Evolutionary conservation across 2,329 filamentous ascomycete species (phyloP).

Genomic region (Penicillium digitatum): DNA sequence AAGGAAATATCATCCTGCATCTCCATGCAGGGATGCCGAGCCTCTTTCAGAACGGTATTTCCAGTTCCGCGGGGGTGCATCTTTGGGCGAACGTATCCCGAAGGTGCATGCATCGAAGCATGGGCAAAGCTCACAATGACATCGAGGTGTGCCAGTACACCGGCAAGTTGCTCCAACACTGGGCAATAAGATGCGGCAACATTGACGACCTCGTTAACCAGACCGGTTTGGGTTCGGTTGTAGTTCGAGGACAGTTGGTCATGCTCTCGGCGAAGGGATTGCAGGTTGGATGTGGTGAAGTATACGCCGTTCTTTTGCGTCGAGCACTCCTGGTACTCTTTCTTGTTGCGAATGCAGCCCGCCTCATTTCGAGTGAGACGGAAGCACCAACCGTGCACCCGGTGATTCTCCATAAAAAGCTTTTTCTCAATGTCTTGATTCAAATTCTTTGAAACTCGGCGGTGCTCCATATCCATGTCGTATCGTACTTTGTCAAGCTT

Average conservation of each 20-base stretch:
- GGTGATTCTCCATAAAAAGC: slow-evolving; percentile 94
- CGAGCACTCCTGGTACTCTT: slow-evolving; percentile 85
- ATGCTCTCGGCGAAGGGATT: slow-evolving; percentile 78
- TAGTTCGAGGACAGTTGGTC: slow-evolving; percentile 93
- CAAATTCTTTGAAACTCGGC: slow-evolving; percentile 71
- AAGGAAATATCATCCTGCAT: slow-evolving; percentile 98
- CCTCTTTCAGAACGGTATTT: slow-evolving; percentile 84
- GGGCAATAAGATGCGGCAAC: slow-evolving; percentile 94
- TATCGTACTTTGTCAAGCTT: slow-evolving; percentile 79
- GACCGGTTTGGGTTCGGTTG: slow-evolving; percentile 84
- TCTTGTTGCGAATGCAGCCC: slow-evolving; percentile 87
- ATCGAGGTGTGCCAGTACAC: slow-evolving; percentile 85
- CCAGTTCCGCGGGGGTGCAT: slow-evolving; percentile 86
- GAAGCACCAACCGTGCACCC: slow-evolving; percentile 95
- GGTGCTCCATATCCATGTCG: slow-evolving; percentile 80
- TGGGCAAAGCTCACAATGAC: slow-evolving; percentile 94
- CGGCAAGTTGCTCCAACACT: slow-evolving; percentile 82
- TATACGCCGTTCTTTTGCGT: slow-evolving; percentile 99
- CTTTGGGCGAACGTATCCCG: slow-evolving; percentile 82
- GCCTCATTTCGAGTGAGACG: slow-evolving; percentile 86
- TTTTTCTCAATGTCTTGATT: slow-evolving; percentile 96
- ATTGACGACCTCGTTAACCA: slow-evolving; percentile 87
- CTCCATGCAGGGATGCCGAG: slow-evolving; percentile 95
- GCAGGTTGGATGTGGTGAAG: slow-evolving; percentile 83
- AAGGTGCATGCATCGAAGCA: slow-evolving; percentile 86